phyloP scores from a whole-genome alignment of 2,329 filamentous ascomycete genomes.

The Paracorniculantispora psalliotae region DNA sequence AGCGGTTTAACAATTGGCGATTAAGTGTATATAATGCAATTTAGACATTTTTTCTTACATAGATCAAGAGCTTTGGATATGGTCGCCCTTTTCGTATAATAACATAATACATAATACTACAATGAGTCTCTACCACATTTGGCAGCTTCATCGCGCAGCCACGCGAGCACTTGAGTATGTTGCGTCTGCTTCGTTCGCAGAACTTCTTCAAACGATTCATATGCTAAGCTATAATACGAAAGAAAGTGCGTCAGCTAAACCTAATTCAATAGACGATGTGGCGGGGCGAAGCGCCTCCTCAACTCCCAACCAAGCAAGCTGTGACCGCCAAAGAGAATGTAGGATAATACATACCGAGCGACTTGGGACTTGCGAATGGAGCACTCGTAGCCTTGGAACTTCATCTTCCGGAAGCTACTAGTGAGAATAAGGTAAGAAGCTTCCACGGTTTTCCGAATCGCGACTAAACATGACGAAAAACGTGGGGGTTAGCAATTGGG shows the following conservation, averaged over 20 bases:
- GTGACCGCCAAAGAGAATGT: too few relatives aligned
- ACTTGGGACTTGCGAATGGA: slow-evolving; percentile 56
- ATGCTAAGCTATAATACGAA: slow-evolving; percentile 52
- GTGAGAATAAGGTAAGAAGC: slow-evolving; percentile 61
- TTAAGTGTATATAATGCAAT: background rate
- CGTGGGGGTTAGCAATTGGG: background rate
- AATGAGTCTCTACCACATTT: slow-evolving; percentile 24
- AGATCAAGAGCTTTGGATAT: too few relatives aligned
- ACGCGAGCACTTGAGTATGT: slow-evolving; percentile 59
- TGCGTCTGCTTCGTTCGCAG: slow-evolving; percentile 67
- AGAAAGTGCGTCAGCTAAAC: background rate
- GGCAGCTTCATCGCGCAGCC: slow-evolving; percentile 53
- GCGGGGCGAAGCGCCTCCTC: background rate
- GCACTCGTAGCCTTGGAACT: slow-evolving; percentile 51
- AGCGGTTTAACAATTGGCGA: slow-evolving; percentile 28
- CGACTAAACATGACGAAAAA: slow-evolving; percentile 39
- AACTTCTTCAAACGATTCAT: slow-evolving; percentile 64
- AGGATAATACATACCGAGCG: slow-evolving; percentile 49
- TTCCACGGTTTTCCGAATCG: slow-evolving; percentile 60
- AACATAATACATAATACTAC: background rate
- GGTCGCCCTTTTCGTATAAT: too few relatives aligned
- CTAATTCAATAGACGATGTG: background rate
- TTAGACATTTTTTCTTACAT: too few relatives aligned
- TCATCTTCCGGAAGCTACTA: slow-evolving; percentile 41
- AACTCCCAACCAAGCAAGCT: too few relatives aligned